These are phyloP conservation scores for Saccharomyces hybrid DNA, from an alignment of 1,139 yeast genomes.

Conservation along the genomic window DNA sequence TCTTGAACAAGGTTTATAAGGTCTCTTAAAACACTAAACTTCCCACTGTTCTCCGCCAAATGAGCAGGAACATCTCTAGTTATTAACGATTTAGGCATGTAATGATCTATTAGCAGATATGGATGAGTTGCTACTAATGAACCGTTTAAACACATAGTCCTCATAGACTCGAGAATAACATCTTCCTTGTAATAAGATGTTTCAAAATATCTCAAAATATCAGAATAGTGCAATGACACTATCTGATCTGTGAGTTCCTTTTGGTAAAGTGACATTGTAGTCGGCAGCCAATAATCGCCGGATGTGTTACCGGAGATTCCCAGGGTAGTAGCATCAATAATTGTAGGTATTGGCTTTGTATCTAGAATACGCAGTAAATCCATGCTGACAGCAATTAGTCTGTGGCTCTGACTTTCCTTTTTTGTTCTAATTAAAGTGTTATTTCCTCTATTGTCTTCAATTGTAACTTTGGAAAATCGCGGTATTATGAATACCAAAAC, in stretches of 20 bases:
- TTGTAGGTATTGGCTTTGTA: conserved; percentile 78
- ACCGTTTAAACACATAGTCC: conserved; percentile 67
- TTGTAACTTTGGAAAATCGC: too few relatives aligned
- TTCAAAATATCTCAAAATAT: conserved; percentile 80
- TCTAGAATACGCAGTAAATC: conserved; percentile 71
- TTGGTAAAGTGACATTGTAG: conserved; percentile 85
- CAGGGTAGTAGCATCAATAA: conserved; percentile 43
- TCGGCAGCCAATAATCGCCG: conserved; percentile 75
- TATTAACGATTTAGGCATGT: conserved; percentile 74
- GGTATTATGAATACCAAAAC: too few relatives aligned
- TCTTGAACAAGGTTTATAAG: conserved; percentile 40
- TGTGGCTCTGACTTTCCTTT: too few relatives aligned
- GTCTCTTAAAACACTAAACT: conserved; percentile 63
- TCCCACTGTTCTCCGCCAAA: conserved; percentile 79
- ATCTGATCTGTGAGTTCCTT: conserved; percentile 90
- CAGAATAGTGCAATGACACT: conserved; percentile 83
- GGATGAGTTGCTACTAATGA: conserved; percentile 85
- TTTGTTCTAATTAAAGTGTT: too few relatives aligned
- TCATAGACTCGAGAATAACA: conserved; percentile 59
- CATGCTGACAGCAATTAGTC: conserved; percentile 49
- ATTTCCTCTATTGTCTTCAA: too few relatives aligned
- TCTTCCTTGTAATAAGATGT: conserved; percentile 45
- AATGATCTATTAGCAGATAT: conserved; percentile 72
- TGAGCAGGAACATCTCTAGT: conserved; percentile 71
- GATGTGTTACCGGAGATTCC: conserved; percentile 35